Percentiles rank a stretch among this genome's conserved stretches.
phyloP scores from a whole-genome alignment of 805 yeast genomes.

The Kodamaea hsintzibuensis region DNA sequence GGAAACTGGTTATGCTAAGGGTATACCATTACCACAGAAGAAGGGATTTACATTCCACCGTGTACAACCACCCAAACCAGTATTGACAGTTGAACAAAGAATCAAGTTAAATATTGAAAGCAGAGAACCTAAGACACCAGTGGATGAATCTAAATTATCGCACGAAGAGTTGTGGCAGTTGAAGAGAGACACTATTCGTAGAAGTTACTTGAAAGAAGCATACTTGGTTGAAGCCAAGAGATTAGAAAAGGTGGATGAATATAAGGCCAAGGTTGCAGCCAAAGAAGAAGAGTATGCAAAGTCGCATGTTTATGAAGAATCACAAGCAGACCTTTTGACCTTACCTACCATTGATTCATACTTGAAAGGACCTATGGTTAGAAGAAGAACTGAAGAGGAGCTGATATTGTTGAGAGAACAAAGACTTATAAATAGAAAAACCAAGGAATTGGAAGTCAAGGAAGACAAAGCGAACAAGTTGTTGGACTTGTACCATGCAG shows the following conservation, averaged over 20 bases:
- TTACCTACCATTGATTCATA: constrained; percentile 76
- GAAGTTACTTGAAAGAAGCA: constrained; percentile 67
- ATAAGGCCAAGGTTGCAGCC: constrained; percentile 29
- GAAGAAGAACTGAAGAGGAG: constrained; percentile 74
- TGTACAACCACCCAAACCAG: constrained; percentile 51
- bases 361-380: constrained; percentile 68
- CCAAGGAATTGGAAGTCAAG: constrained; percentile 51
- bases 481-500: constrained; percentile 69
- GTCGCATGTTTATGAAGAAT: constrained; percentile 39
- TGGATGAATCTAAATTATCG: constrained; percentile 31
- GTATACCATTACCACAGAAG: constrained; percentile 64
- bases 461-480: constrained; percentile 56
- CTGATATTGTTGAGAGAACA: constrained; percentile 54
- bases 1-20: constrained; percentile 68
- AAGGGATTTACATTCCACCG: constrained; percentile 49
- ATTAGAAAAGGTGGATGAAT: constrained; percentile 38
- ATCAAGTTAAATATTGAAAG: constrained; percentile 55
- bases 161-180: constrained; percentile 46
- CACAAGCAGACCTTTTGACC: constrained; percentile 62
- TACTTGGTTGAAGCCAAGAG: constrained; percentile 54
- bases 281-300: constrained; percentile 24
- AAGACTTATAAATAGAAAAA: constrained; percentile 65
- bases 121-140: constrained; percentile 31
- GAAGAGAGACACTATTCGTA: constrained; percentile 64
- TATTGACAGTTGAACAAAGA: constrained; percentile 59